phyloP scores from a whole-genome alignment of 1,284 basidiomycete genomes.

The Jaminaea rosea region DNA sequence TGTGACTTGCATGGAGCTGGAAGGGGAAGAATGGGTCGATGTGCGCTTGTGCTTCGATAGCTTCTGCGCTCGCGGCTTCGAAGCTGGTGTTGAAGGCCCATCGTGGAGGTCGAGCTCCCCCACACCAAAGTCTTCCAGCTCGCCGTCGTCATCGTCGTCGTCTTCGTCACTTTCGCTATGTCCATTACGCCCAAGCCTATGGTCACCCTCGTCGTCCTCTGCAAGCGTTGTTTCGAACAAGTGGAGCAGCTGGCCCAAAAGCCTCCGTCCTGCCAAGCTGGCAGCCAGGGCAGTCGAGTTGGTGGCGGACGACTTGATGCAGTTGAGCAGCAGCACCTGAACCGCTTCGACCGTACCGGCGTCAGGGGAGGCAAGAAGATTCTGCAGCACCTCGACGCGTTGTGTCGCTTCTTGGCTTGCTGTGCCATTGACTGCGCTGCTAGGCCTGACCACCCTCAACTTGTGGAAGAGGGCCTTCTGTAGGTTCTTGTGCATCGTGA shows the following conservation, averaged over 20 bases:
- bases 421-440: neutral
- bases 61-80: too few species aligned
- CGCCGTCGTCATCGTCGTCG: neutral
- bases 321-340: neutral
- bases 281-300: neutral
- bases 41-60: too few species aligned
- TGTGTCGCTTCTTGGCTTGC: neutral
- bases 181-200: neutral
- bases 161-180: neutral
- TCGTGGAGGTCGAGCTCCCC: neutral
- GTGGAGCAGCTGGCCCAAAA: neutral
- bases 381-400: neutral
- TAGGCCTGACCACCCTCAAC: neutral
- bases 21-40: neutral
- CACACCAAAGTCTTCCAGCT: neutral
- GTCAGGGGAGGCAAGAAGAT: neutral
- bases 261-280: neutral
- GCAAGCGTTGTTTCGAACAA: neutral
- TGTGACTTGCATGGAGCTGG: neutral
- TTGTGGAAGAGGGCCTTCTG: neutral
- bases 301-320: neutral
- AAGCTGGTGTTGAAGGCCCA: too few species aligned
- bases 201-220: neutral
- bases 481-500: neutral
- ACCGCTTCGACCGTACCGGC: neutral